Evolutionary conservation across 108 stramenopile species (phyloP), one percentile per base, ranked within the genome.

Genomic region (Fistulifera pelliculosa): DNA sequence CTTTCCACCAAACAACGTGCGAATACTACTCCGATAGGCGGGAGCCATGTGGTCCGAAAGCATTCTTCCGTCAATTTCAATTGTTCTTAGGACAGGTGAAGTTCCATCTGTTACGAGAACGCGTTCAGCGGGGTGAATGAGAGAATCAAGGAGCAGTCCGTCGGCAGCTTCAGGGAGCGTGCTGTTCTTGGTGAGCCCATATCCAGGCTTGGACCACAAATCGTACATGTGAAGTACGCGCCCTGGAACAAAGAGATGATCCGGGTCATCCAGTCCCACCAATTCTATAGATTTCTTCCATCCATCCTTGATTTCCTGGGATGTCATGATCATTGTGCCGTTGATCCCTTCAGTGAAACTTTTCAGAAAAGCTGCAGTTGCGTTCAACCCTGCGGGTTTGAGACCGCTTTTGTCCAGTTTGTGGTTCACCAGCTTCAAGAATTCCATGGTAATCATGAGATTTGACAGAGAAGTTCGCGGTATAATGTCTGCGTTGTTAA

Each of bases 401-500:
- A 70, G 15, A 48, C 70, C 61, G 18, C 17, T 15, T 40, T 69
- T 66, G 38, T 70, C 54, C n/a, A 81, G 49, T 40, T 62, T 64
- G 7, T 64, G 27, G 38, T 75, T 49, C 12, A 77, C 54, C 0
- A 18, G 55, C 27, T 68, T 62, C 31, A 81, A 23, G 0, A 75
- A 18, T 17, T 68, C 55, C 45, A 59, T 38, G 13, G 47, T 42
- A 21, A 68, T 64, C 16, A 68, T 27, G 7, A 77, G 51, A 44
- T 62, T 58, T n/a, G 61, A 42, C 14, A 77, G 44, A 21, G 42
- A 67, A 0, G 58, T 40, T 42, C 80, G 70, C n/a, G 80, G 67
- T 16, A 81, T 62, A 14, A 77, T 49, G 62, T 81, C 80, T 1
- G 47, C 47, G 44, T 81, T 81, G 43, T 81, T 81, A 24, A 81